These are phyloP conservation scores for Aspergillus flavus DNA, from an alignment of 2,329 filamentous ascomycete species.

Conservation along the genomic window DNA sequence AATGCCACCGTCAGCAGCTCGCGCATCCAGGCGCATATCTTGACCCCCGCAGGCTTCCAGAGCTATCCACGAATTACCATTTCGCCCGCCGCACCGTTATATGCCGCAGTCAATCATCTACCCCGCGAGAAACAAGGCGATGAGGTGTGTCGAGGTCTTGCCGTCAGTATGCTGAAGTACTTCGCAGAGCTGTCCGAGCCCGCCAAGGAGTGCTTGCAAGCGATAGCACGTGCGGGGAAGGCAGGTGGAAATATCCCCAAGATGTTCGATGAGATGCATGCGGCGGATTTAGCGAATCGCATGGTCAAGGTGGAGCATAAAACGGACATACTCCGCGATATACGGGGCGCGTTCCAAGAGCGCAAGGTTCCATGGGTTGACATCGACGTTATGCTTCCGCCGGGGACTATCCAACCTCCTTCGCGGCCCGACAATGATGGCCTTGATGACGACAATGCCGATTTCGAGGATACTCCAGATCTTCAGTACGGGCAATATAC, in stretches of 20 bases:
- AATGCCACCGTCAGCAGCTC: constrained; percentile 87
- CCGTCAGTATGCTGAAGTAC: constrained; percentile 92
- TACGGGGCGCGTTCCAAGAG: constrained; percentile 76
- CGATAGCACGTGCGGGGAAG: constrained; percentile 54
- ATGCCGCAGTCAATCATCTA: constrained; percentile 84
- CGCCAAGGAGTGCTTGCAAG: constrained; percentile 71
- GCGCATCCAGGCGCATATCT: constrained; percentile 91
- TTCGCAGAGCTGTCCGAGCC: constrained; percentile 81
- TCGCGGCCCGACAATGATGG: constrained; percentile 64
- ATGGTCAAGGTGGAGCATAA: constrained; percentile 83
- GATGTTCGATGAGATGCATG: constrained; percentile 89
- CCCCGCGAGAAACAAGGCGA: constrained; percentile 95
- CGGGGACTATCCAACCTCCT: constrained; percentile 70
- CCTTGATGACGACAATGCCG: constrained; percentile 63
- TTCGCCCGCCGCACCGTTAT: constrained; percentile 88
- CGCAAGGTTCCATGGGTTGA: constrained; percentile 85
- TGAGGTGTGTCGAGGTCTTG: constrained; percentile 85
- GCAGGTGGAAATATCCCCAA: constrained; percentile 65
- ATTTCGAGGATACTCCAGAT: constrained; percentile 31
- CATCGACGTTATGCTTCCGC: constrained; percentile 81
- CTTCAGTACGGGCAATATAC: constrained; percentile 76
- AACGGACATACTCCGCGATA: constrained; percentile 68
- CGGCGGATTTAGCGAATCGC: constrained; percentile 81
- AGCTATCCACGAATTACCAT: constrained; percentile 90
- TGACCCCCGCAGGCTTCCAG: constrained; percentile 83